These are phyloP conservation scores for Candida namnaoensis DNA, from an alignment of 805 yeast species.

Conservation along the genomic window DNA sequence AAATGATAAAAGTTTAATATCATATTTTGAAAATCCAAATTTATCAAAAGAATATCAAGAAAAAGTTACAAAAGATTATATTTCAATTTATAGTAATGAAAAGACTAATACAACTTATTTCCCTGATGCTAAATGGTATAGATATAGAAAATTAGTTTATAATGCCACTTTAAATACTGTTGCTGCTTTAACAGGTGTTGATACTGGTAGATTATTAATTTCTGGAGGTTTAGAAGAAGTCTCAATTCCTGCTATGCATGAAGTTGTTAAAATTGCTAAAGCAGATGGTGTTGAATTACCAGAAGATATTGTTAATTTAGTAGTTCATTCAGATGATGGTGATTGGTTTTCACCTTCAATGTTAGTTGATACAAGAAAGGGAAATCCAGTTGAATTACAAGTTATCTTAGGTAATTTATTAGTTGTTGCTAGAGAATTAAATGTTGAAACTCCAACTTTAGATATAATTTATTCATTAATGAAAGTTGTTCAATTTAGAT, in stretches of 20 bases:
- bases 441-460: no score
- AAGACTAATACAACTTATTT: constrained; percentile 30
- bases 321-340: constrained; percentile 45
- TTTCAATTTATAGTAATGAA: constrained; percentile 33
- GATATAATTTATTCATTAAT: no score
- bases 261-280: constrained; percentile 53
- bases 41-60: no score
- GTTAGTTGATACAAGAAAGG: constrained; percentile 55
- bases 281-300: constrained; percentile 51
- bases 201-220: constrained; percentile 40
- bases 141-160: constrained; percentile 61
- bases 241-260: constrained; percentile 53
- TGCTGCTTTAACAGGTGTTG: constrained; percentile 48
- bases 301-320: constrained; percentile 33
- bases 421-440: neutral
- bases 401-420: constrained; percentile 63
- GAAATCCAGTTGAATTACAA: constrained; percentile 61
- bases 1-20: constrained; percentile 23
- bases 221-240: constrained; percentile 27
- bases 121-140: constrained; percentile 34
- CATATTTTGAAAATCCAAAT: no score
- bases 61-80: constrained; percentile 13
- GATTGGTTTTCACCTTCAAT: constrained; percentile 56
- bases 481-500: no score
- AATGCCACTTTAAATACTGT: constrained; percentile 58